Base-by-base conservation (phyloP, 1,139 yeast species). In the Zygosaccharomyces pseudobailii region DNA sequence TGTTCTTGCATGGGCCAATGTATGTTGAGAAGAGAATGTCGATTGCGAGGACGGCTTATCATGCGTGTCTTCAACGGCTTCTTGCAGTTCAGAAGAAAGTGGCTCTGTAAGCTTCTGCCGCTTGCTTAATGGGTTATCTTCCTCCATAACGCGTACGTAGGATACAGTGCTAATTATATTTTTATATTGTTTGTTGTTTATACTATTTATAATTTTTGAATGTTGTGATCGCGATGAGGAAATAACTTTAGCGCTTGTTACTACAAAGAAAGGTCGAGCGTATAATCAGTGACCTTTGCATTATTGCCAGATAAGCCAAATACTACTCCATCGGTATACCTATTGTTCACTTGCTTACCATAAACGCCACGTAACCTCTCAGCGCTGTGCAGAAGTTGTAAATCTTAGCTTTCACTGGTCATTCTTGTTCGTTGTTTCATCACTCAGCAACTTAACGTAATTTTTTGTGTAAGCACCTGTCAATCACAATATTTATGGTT, bases 51-150 rank as follows among this genome's bases (percentile, higher is more conserved):
- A 38, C 3, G 38, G 36, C 20, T 17, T 31, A 24, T 36, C 36
- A 22, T 30, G 42, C 25, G 39, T 22, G 23, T 24, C 24, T 30
- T 24, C 31, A 33, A 20, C 22, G 7, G 19, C 13, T 13, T 27
- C 28, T 38, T 28, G 20, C 10, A 7, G 19, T 5, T 38, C 22
- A 17, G 19, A 19, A 13, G 31, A 24, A 13, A 40, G 42, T 8
- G 21, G 42, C 2, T 46, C 36, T 13, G 21, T 36, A 6, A 43
- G 39, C 27, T 48, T 56, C 45, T 55, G 58, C 25, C 55, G 52
- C 40, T 57, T 58, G 27, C 45, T 50, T 34, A 51, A 30, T 3
- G 61, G 61, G 13, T 53, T 50, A 20, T 51, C 55, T 43, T 42
- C 36, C 49, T 48, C 52, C 25, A 32, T 13, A 19, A 17, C 6